phyloP scores from a whole-genome alignment of 1,284 basidiomycete species.

The Puccinia polysora region DNA sequence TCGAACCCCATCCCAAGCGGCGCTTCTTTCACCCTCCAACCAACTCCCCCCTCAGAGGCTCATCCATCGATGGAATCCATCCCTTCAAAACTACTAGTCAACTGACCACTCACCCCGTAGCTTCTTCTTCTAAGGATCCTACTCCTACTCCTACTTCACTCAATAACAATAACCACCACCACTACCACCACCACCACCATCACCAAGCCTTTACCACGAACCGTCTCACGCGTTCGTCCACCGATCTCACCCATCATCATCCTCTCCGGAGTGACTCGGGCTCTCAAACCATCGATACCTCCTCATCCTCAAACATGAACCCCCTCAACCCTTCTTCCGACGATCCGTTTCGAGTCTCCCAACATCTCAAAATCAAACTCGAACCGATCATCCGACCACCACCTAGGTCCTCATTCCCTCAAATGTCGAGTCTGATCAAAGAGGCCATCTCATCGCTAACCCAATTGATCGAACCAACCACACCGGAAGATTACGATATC shows the following conservation, averaged over 20 bases:
- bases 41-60: background rate
- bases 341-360: slow-evolving; percentile 14
- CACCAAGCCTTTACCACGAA: background rate
- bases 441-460: slow-evolving; percentile 14
- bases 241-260: background rate
- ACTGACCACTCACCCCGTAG: background rate
- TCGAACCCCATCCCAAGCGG: background rate
- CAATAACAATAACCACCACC: background rate
- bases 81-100: background rate
- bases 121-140: slow-evolving; percentile 1
- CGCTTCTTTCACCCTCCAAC: background rate
- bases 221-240: background rate
- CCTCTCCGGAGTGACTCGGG: background rate
- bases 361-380: slow-evolving; percentile 14
- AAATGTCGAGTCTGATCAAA: slow-evolving; percentile 9
- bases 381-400: slow-evolving; percentile 8
- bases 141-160: background rate
- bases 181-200: background rate
- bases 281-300: background rate
- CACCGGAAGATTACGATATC: slow-evolving; percentile 6
- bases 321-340: background rate
- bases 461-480: slow-evolving; percentile 27
- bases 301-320: slow-evolving; percentile 3
- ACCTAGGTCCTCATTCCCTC: slow-evolving; percentile 6
- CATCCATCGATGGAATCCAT: background rate